Evolutionary conservation across 805 yeast species (phyloP), one percentile per base, ranked within the genome.

Genomic region (Nakazawaea sp.): DNA sequence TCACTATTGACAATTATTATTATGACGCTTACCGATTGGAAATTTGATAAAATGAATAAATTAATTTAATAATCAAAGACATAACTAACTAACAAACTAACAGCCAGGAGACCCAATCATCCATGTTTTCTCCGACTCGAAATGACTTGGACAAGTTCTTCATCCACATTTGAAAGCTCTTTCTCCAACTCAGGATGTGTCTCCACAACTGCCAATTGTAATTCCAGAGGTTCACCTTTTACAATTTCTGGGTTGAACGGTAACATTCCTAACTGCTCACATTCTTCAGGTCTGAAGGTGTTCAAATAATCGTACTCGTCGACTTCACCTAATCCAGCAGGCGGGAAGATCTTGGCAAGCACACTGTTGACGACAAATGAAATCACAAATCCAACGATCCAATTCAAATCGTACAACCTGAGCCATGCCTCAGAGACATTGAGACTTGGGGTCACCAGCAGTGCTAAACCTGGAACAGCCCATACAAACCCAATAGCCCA

Each of bases 341-440:
- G 38, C 23, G 75, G 75, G 49, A 52, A 64, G n/a, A 60, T 30
- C 21, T 46, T 27, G 37, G 61, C 58, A 23, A 62, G 35, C 5
- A 47, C 42, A 56, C 55, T 62, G 42, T 66, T 64, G 6, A 60
- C 38, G 41, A 66, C 27, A 38, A 68, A 73, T 0, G 86, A 62
- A 2, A 69, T 53, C 28, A 73, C 44, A 54, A 79, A 80, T 0
- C 90, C 90, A 45, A 75, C 64, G 46, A 81, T 72, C 61, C 75
- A 82, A 56, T 78, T 78, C 48, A 82, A 56, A 41, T 75, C 59
- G 62, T 78, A 82, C 30, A 82, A 70, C 40, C 70, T 62, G 39
- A 68, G 66, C n/a, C 39, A 35, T 4, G 26, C 39, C 6, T 7
- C 13, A n/a, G 34, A 11, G 12, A 35, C 26, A 2, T 13, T 5